Conservation (phyloP, 805 yeast genomes). For the Candida sithepensis region DNA sequence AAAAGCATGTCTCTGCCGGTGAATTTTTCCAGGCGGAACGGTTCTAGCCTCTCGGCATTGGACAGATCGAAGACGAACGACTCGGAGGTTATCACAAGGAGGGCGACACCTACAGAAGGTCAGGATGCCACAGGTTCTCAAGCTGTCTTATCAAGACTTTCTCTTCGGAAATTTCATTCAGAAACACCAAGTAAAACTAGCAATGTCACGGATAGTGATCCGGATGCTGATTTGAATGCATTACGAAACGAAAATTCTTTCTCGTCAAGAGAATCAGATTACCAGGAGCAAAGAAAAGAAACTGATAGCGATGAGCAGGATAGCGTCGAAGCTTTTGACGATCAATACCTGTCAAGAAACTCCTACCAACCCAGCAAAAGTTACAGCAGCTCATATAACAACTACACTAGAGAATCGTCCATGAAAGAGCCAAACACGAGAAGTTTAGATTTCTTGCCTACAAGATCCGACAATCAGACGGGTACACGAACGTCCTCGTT, state of each 20-base stretch:
- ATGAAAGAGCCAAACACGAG: slow-evolving; percentile 9
- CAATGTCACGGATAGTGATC: slow-evolving; percentile 15
- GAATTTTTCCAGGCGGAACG: background rate
- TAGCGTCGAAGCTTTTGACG: slow-evolving; percentile 2
- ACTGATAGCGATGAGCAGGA: background rate
- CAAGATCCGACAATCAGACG: slow-evolving; percentile 7
- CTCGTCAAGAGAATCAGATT: slow-evolving; percentile 4
- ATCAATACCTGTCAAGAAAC: background rate
- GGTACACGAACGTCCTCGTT: background rate
- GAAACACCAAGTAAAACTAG: background rate
- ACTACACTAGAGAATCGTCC: slow-evolving; percentile 2
- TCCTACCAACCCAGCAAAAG: background rate
- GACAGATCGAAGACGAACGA: slow-evolving; percentile 10
- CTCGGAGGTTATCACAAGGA: slow-evolving; percentile 2
- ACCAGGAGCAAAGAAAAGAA: background rate
- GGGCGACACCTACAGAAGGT: background rate
- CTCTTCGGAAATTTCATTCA: background rate
- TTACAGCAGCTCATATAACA: slow-evolving; percentile 1
- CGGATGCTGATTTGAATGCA: slow-evolving; percentile 19
- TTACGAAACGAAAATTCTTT: slow-evolving; percentile 9
- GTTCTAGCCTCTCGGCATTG: slow-evolving; percentile 7
- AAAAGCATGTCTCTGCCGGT: background rate
- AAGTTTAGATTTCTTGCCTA: slow-evolving; percentile 17
- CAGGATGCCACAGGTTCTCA: background rate
- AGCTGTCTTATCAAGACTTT: background rate